Evolutionary conservation across 345 rosid genomes (phyloP), one percentile per base, ranked within the genome.

Genomic region (Durio zibethinus): DNA sequence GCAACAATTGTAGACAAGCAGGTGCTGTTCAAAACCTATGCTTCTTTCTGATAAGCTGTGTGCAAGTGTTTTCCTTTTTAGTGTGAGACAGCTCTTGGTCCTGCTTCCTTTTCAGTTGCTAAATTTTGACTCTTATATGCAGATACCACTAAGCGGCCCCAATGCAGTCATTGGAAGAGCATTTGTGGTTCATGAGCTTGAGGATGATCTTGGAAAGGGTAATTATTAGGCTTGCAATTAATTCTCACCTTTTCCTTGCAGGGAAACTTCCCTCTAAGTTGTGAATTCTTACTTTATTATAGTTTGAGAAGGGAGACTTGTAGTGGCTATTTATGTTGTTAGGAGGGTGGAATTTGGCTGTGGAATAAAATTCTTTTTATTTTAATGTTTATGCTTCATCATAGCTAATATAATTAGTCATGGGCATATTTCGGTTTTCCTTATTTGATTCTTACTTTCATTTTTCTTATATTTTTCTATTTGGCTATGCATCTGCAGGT

Each of bases 181-280:
- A 77, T 79, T 95, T 74, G 99, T 95, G 80, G 98, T 92, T 80
- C 98, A 93, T 71, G 98, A 95, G 87, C 99, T 95, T 57, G 90
- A 86, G 84, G 99, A 95, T 87, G 99, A 95, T 80, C 98, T 95
- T 54, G 99, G 99, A 84, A 93, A 93, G 73, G 99, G 99, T 90
- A 84, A 76, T 40, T 53, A 54, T 27, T 33, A 73, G 35, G 36
- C 72, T 76, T 61, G 63, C 14, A 14, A 23, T 61, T 78, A 14
- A 23, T 61, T 78, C 45, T 60, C 9, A 5, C n/a, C 38, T 61
- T n/a, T 50, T 23, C 38, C 65, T 33, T 40, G 60, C n/a, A 0
- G 35, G 76, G 62, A 36, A 72, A 21, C 29, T 72, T 35, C 48
- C 53, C 48, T 31, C 76, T n/a, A 73, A 53, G 21, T 53, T 54